Base-by-base conservation (phyloP, 2,329 filamentous ascomycete genomes). In the Aspergillus melleus region DNA sequence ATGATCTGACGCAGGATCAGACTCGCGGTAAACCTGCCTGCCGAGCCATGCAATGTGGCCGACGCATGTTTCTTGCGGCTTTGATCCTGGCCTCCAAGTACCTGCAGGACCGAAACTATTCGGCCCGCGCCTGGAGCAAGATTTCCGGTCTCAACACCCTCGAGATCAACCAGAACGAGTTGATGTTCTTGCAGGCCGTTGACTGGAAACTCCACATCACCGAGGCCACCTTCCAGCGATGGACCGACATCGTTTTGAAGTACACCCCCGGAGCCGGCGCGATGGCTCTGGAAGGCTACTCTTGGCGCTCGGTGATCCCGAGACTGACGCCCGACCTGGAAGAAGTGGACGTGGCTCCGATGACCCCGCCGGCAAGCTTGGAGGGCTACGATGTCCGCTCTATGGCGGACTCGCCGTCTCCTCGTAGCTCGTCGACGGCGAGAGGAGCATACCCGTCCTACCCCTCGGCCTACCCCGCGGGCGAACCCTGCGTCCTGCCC, bases 11-110 rank as follows among this genome's bases (percentile, higher is more conserved):
- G 51, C 91, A 90, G 85, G 91, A 96, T 77, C 91, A 96, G 76
- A 83, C 86, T 29, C 84, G 89, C 64, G 90, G 94, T 69, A 84
- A 84, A 61, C 86, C 89, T 61, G 85, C 87, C 56, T 86, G 85
- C 70, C 90, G 92, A 63, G 91, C 92, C 46, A 86, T 99, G 72
- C 93, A 96, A 77, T 98, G 95, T 77, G 95, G 95, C 57, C 90
- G 95, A 63, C 92, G 95, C 71, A 98, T 98, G 94, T 98, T 99
- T 74, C 84, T 99, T 56, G 89, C 95, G 11, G 93, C 94, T 52
- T 83, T 99, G 62, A 98, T 99, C 66, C 83, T 99, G 58, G 95
- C 95, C 2, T 98, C 95, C 39, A 99, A 99, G 81, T 99, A 98
- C 74, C 82, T 99, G 51, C 95, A 99, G 77, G 95, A 99, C 75